Base-by-base conservation (phyloP, 1,284 basidiomycete species). In the Lentinus polychrous region DNA sequence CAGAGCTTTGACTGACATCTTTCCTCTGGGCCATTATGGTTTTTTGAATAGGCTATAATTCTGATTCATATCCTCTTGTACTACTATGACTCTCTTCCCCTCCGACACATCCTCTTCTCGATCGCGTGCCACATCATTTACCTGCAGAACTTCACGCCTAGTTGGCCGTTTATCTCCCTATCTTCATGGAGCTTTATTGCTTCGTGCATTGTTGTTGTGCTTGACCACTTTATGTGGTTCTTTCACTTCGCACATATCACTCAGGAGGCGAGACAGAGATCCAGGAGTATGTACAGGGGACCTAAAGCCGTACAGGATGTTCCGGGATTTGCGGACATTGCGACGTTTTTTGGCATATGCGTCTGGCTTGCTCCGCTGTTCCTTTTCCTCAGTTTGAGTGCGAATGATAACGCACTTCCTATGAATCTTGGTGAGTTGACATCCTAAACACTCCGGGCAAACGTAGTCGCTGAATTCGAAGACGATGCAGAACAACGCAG, bases 211-310 rank as follows among this genome's bases (percentile, higher is more conserved):
- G 71, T 94, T 47, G 92, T 94, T 50, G 78, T 97, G 48, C 66
- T 72, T 2, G 91, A 96, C 67, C 94, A 97, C 68, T 96, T 96
- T 61, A 65, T 90, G 46, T 95, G 92, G 90, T 96, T 97, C 74
- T 91, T 90, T 68, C 76, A 95, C 69, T 96, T 96, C 63, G 81
- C 92, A 22, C 78, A 73, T 17, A 55, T 83, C 37, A 82, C 86
- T 1, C 71, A 77, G 49, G 73, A 77, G 43, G 71, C 74, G 6
- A 55, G 69, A 33, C 76, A 79, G 42, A 73, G 72, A 48, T 61
- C 67, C 8, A 77, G 77, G 55, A 60, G 60, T 22, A 52, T 57
- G 8, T 64, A 61, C 40, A 70, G 72, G 43, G 68, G 66, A 11
- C 59, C 66, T 8, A 45, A 49, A 23, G 55, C 65, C 24, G 40